These are phyloP conservation scores for Actinomortierella wolfii DNA, from an alignment of 371 early-diverging fungal genomes.

Conservation along the genomic window DNA sequence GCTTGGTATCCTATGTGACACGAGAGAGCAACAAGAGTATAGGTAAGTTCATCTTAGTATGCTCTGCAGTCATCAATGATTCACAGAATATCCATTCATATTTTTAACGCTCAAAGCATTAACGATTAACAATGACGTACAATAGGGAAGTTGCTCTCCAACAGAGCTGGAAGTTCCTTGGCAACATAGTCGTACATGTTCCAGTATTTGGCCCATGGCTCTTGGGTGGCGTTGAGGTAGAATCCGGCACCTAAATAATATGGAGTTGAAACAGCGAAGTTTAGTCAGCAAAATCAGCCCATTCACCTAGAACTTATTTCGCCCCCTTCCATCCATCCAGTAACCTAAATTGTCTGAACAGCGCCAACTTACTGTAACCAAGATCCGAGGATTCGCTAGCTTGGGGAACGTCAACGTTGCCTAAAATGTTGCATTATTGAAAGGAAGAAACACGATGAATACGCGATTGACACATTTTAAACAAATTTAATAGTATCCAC, in stretches of 20 bases:
- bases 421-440: no score
- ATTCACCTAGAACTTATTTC: neutral
- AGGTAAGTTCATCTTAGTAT: neutral
- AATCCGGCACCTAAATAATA: conserved; percentile 83
- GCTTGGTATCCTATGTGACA: conserved; percentile 56
- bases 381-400: conserved; percentile 14
- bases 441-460: no score
- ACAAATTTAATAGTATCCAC: no score
- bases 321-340: neutral
- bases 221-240: conserved; percentile 80
- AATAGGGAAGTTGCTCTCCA: conserved; percentile 62
- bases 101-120: neutral
- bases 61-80: no score
- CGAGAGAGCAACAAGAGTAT: neutral
- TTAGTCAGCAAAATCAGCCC: conserved; percentile 11
- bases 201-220: conserved; percentile 75
- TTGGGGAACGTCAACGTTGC: conserved; percentile 18
- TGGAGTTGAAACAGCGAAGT: conserved; percentile 1
- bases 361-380: conserved; percentile 24
- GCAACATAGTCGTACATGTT: conserved; percentile 87
- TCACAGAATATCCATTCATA: neutral
- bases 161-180: conserved; percentile 68
- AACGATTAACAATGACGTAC: conserved; percentile 45
- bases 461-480: no score
- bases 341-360: neutral